Evolutionary conservation across 2,329 filamentous ascomycete species (phyloP).

Genomic region (Penicillium sp.): DNA sequence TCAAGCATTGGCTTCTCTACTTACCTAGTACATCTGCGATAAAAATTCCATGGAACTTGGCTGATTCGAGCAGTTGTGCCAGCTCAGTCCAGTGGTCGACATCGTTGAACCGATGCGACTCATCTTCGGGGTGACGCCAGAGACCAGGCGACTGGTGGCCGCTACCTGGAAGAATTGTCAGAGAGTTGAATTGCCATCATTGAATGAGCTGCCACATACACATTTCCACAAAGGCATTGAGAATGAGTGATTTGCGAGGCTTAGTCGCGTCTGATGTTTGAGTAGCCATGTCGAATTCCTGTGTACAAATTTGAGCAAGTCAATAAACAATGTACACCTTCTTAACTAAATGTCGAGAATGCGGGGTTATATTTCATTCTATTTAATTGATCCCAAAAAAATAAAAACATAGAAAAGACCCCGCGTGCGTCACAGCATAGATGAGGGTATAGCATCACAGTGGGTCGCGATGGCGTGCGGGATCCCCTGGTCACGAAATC

Average conservation of each 20-base stretch:
- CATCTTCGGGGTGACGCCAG: conserved; percentile 65
- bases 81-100: conserved; percentile 62
- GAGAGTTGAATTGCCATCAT: not conserved
- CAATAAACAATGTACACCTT: no score
- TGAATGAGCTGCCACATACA: conserved; percentile 30
- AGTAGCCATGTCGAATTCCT: conserved; percentile 12
- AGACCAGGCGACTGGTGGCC: conserved; percentile 57
- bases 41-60: conserved; percentile 66
- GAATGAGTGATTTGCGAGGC: conserved; percentile 48
- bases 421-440: conserved; percentile 12
- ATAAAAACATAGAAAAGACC: not conserved
- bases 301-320: not conserved
- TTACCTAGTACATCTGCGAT: conserved; percentile 63
- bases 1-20: conserved; percentile 13
- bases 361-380: not conserved
- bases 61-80: conserved; percentile 59
- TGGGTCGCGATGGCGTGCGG: conserved; percentile 36
- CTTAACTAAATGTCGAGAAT: not conserved
- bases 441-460: conserved; percentile 33
- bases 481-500: conserved; percentile 1
- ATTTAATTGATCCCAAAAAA: not conserved
- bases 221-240: conserved; percentile 54
- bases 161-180: conserved; percentile 34
- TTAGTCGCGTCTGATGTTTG: conserved; percentile 21
- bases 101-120: conserved; percentile 61